Conservation (phyloP, 176 grass and related monocot species). For the Panicum miliaceum region DNA sequence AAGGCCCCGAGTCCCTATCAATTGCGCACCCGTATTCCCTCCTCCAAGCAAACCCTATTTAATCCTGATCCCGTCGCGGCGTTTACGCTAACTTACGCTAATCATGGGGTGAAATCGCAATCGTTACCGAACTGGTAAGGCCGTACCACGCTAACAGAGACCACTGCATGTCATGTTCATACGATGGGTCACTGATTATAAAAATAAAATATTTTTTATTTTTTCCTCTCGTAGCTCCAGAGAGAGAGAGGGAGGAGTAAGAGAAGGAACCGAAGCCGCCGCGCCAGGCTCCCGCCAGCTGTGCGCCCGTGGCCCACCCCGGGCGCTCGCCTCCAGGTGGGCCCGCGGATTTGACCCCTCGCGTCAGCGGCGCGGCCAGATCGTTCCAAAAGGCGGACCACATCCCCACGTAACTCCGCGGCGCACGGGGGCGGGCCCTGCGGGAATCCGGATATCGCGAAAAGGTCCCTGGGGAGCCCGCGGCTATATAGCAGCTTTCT, state of each 20-base stretch:
- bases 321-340: constrained; percentile 35
- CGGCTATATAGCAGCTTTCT: neutral
- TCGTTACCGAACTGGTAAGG: neutral
- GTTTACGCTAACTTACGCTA: constrained; percentile 24
- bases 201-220: neutral
- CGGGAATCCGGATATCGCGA: neutral
- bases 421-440: constrained; percentile 4
- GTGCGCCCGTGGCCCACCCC: neutral
- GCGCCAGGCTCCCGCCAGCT: constrained; percentile 39
- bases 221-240: neutral
- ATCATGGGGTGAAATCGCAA: neutral
- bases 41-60: constrained; percentile 35
- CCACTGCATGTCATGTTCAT: constrained; percentile 4
- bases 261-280: neutral
- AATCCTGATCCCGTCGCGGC: neutral
- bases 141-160: constrained; percentile 3
- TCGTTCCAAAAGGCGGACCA: constrained; percentile 39
- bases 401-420: constrained; percentile 44
- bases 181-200: neutral
- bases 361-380: constrained; percentile 40
- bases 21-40: neutral
- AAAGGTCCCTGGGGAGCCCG: neutral
- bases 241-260: neutral
- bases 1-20: constrained; percentile 26
- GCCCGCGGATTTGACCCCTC: constrained; percentile 28